Evolutionary conservation across 2,329 filamentous ascomycete genomes (phyloP).

Genomic region (Stromatinia cepivora): DNA sequence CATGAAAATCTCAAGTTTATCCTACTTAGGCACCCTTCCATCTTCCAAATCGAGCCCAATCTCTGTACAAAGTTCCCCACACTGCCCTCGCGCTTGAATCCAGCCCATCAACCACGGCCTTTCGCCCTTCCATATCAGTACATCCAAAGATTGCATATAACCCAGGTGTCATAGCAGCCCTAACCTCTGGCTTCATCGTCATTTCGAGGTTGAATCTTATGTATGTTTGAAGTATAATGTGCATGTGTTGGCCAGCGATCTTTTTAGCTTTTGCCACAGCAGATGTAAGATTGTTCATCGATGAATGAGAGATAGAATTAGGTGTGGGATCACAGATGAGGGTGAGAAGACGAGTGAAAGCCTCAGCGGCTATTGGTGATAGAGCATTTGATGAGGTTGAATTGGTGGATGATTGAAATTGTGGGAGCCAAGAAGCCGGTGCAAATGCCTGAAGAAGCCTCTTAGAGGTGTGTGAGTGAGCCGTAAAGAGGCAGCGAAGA

Average conservation of each 20-base stretch:
- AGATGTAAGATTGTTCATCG: slow-evolving; percentile 53
- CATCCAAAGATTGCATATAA: slow-evolving; percentile 55
- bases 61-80: slow-evolving; percentile 57
- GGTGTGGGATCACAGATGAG: slow-evolving; percentile 60
- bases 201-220: slow-evolving; percentile 61
- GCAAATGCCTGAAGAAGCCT: slow-evolving; percentile 32
- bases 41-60: slow-evolving; percentile 45
- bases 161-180: slow-evolving; percentile 58
- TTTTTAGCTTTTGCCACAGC: slow-evolving; percentile 62
- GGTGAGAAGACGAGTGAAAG: slow-evolving; percentile 48
- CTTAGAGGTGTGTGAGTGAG: slow-evolving; percentile 39
- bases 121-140: slow-evolving; percentile 54
- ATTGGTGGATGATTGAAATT: slow-evolving; percentile 28
- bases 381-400: slow-evolving; percentile 44
- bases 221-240: slow-evolving; percentile 58
- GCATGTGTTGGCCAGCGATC: slow-evolving; percentile 62
- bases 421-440: slow-evolving; percentile 43
- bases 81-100: slow-evolving; percentile 60
- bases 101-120: slow-evolving; percentile 60
- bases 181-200: slow-evolving; percentile 51
- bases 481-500: slow-evolving; percentile 53
- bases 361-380: slow-evolving; percentile 46
- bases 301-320: slow-evolving; percentile 52
- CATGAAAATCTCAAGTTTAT: background rate
- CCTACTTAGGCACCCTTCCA: slow-evolving; percentile 12